phyloP scores from a whole-genome alignment of 805 yeast species.

The Metschnikowia matae region DNA sequence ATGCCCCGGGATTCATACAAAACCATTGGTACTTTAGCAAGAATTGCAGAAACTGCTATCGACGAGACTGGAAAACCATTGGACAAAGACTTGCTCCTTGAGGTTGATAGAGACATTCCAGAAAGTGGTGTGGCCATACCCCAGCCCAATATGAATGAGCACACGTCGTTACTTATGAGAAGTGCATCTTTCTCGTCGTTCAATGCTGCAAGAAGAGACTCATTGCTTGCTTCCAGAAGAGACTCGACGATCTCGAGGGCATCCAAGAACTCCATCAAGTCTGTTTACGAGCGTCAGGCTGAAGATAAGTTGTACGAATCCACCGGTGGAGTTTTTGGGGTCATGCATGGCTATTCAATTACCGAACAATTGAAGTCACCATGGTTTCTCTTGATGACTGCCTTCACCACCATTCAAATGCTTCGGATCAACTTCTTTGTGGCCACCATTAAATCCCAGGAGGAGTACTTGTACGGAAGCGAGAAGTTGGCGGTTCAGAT shows the following conservation, averaged over 20 bases:
- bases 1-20: constrained; percentile 81
- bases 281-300: constrained; percentile 63
- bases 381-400: constrained; percentile 76
- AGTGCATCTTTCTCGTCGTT: constrained; percentile 24
- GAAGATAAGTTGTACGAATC: constrained; percentile 49
- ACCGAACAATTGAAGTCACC: constrained; percentile 50
- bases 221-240: constrained; percentile 23
- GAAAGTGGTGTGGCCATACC: constrained; percentile 22
- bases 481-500: constrained; percentile 46
- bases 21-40: constrained; percentile 63
- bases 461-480: constrained; percentile 60
- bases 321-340: constrained; percentile 62
- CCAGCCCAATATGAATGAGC: constrained; percentile 38
- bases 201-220: constrained; percentile 23
- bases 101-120: constrained; percentile 33
- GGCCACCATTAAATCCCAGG: constrained; percentile 84
- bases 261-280: constrained; percentile 43
- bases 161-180: constrained; percentile 37
- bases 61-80: constrained; percentile 65
- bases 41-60: constrained; percentile 66
- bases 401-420: constrained; percentile 85
- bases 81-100: constrained; percentile 41
- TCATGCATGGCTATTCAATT: constrained; percentile 61
- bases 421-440: constrained; percentile 88
- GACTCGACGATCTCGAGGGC: constrained; percentile 35